Evolutionary conservation across 2,329 filamentous ascomycete species (phyloP), one percentile per base, ranked within the genome.

Genomic region (Exophiala sp.): DNA sequence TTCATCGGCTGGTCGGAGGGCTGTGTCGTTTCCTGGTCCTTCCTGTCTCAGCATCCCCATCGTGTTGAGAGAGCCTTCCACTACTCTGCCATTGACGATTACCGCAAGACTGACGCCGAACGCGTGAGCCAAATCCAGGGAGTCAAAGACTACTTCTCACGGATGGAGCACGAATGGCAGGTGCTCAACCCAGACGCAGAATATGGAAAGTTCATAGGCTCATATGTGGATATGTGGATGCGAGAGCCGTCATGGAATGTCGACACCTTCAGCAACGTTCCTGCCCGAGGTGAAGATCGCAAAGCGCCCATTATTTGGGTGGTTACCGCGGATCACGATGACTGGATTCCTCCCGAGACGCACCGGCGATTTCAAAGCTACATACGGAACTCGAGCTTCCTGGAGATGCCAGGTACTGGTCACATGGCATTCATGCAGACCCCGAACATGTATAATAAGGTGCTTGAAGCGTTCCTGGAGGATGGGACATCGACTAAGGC

Each of bases 51-150:
- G 20, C 47, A 50, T 12, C 47, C 42, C 14, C 2, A 34, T 24
- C 47, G 47, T 10, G 35, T 50, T 12, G 47, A 50, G 18, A 36
- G 47, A 2, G 34, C 34, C 5, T 50, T 50, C 24, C 20, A 16
- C 20, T 50, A 50, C 38, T 50, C 47, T n/a, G 47, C 34, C 34
- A 21, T 50, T 18, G 47, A 50, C 18, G 47, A 50, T 21, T 50
- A 50, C 32, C 35, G 47, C 7, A 50, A 50, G 21, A 38, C 47
- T 16, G 47, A 50, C 18, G 47, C 36, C 3, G 47, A 50, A 21
- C 32, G 42, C 16, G 47, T 50, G 18, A 43, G 34, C 20, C 33
- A 39, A 34, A 50, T 50, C 18, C 35, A 24, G 21, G 42, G 42
- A 38, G 47, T 50, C 16, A 38, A 38, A 3, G 47, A 50, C 36